Base-by-base conservation (phyloP, 2,329 filamentous ascomycete genomes). In the Lachnellula willkommii region DNA sequence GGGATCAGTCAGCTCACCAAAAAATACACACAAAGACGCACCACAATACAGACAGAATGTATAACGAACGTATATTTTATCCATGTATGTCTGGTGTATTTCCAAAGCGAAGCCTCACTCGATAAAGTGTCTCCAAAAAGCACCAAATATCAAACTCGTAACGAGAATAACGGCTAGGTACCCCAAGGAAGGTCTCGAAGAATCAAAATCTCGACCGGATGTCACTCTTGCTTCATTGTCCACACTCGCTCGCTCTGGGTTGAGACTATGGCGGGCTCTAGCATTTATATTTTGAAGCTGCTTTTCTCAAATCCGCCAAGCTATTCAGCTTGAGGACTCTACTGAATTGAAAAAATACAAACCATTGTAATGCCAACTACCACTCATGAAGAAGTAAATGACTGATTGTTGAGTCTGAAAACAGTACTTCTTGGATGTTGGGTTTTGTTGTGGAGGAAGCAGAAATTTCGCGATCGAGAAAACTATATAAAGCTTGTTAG, bases 181-280 rank as follows among this genome's bases (percentile, higher is more conserved):
- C 57, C 49, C 55, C 36, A 63, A 61, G 69, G 67, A 68, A 66
- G 63, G 68, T 67, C 63, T 68, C 65, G 66, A 69, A 68, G 66
- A 69, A 68, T 68, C 66, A 68, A 66, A 65, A 67, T 68, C 64
- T 61, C 58, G 62, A 68, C 65, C 66, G 53, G 64, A 57, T 71
- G 59, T 77, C 71, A 69, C 70, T 80, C 72, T 81, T 75, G 78
- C 78, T 80, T 79, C 77, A 72, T 67, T 75, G 75, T 81, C 78
- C 77, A 81, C 78, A 80, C 78, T 76, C 72, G 73, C 74, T 67
- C 76, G 74, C 73, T 75, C 76, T 77, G 70, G 70, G 71, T 66
- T 66, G 70, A 65, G 75, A 68, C 72, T 72, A 75, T 73, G 77
- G 72, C 76, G 73, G 74, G 78, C 77, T 81, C 78, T 81, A 81